Evolutionary conservation across 2,329 filamentous ascomycete genomes (phyloP), one percentile per base, ranked within the genome.

Genomic region (Ilyonectria mors-panacis): DNA sequence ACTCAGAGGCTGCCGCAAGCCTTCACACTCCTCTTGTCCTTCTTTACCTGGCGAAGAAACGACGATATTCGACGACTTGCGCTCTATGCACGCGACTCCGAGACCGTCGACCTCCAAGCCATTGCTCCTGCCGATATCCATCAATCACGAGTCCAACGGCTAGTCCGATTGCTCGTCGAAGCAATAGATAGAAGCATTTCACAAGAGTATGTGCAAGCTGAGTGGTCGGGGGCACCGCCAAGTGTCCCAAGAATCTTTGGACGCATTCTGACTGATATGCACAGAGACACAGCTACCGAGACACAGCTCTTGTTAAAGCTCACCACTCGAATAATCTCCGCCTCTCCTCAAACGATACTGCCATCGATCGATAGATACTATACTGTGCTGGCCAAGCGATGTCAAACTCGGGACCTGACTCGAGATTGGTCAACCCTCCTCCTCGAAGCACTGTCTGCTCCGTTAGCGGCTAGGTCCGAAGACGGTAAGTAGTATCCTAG

Each of bases 41-140:
- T 88, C 69, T 89, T 88, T 77, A 83, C 84, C 35, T 74, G 81
- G 9, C 77, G 76, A 19, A 75, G 77, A 58, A 44, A 75, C 53
- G 83, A 86, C 57, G 89, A 91, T 76, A 76, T 86, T 45, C 76
- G 76, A 37, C 82, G 88, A 60, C 77, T 90, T 39, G 78, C 81
- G 50, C 66, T 74, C 28, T 84, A 90, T 63, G 79, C 83, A 44
- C 72, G 74, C n/a, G 85, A 87, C 67, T 76, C 86, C 48, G 73
- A 78, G 9, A 73, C 75, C 12, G 76, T 77, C n/a, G 75, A 79
- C 26, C 79, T 83, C 51, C 60, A 74, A 12, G 72, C 76, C 19
- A 81, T 86, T 68, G 72, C 77, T 21, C 78, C 80, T 1, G 71
- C 71, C 3, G 66, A 73, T 13, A 66, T 79, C 7, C 77, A 79